Evolutionary conservation across 2,329 filamentous ascomycete genomes (phyloP), one percentile per base, ranked within the genome.

Genomic region (Sclerotinia minor): DNA sequence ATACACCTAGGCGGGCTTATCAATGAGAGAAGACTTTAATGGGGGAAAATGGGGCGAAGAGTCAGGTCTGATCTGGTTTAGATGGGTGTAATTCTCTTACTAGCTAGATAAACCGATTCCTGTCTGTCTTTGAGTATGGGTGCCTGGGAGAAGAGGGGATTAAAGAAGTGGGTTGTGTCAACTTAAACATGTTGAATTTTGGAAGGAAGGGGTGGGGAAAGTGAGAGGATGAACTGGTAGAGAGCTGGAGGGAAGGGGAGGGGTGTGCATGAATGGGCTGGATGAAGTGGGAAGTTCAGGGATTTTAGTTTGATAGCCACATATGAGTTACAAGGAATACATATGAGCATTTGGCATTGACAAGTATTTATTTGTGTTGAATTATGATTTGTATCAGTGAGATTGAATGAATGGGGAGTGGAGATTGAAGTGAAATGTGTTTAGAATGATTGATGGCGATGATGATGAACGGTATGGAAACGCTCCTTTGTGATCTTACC

Each of bases 311-410:
- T 35, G n/a, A 15, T 55, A n/a, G 53, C 53, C 29, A 55, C 53
- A 55, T 32, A 55, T 15, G 35, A 55, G 21, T 35, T 32, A 55
- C 53, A 21, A 55, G 29, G 29, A 38, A 55, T 55, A 38, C 32
- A 55, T n/a, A 55, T 55, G 32, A 55, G 53, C 53, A n/a, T n/a
- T n/a, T 55, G 19, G 52, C 52, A 35, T 35, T 54, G 13, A 35
- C 11, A 35, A 35, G 3, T 9, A 55, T 13, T n/a, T n/a, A 38
- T n/a, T 21, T 3, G 29, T 11, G 11, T n/a, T n/a, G 6, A 13
- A 17, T 55, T 35, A 8, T 55, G 29, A n/a, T 55, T 19, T 55
- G 9, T 29, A 35, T 54, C 7, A 8, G n/a, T 11, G 19, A n/a
- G 6, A 21, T 47, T 35, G 21, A n/a, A n/a, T 35, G 11, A 21